Base-by-base conservation (phyloP, 2,329 filamentous ascomycete genomes). In the Metarhizium sp. region DNA sequence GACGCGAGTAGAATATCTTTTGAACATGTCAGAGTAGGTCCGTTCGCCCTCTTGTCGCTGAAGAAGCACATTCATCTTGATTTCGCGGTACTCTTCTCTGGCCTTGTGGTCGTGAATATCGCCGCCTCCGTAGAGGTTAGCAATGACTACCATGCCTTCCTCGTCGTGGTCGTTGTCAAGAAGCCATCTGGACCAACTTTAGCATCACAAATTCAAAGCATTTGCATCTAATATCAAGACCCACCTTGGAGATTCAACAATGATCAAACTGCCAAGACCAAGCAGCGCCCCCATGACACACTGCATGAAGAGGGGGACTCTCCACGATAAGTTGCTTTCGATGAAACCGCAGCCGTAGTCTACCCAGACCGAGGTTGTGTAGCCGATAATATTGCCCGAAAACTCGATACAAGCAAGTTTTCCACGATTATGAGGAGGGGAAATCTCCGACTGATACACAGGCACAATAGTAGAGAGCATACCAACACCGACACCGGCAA, bases 341-440 rank as follows among this genome's bases (percentile, higher is more conserved):
- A 99, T 97, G 68, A 80, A 96, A 56, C 89, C 94, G 72, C 92
- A 96, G 65, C 94, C 92, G 73, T 97, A 99, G 71, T 99, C 94
- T 32, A 97, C 92, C 94, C 94, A 99, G 25, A 97, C 92, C 63
- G 92, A 97, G 53, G 90, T 91, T 54, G 92, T 87, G 69, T 99
- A 99, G 36, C 94, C 94, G 58, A 90, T 86, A 60, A 99, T 95
- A 72, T 99, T 99, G 54, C 94, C 94, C 0, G 92, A 92, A 67
- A 97, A 99, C 70, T 99, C 94, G 62, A 99, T 97, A 70, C 94
- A 97, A 29, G 92, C 94, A 59, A 99, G 79, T 73, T 94, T 95
- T 60, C 94, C 94, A 64, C 94, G 82, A 71, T 96, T 97, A 67
- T 99, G 94, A 5, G 94, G 91, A 51, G 94, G 94, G 47, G 92